Evolutionary conservation across 2,329 filamentous ascomycete genomes (phyloP).

Genomic region (Chaetomiaceae sp.): DNA sequence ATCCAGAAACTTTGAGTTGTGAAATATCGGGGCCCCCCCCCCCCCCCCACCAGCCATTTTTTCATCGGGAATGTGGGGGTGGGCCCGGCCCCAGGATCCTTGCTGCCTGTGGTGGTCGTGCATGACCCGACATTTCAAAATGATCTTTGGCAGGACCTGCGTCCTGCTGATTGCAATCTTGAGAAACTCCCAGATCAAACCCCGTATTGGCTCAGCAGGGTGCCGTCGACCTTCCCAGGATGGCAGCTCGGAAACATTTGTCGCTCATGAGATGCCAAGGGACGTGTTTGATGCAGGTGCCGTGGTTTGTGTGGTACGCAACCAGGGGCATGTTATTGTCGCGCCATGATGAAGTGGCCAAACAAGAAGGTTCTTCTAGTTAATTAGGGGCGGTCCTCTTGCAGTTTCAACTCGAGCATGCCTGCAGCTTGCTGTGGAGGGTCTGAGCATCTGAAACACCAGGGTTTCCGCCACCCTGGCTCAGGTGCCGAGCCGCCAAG

Average conservation of each 20-base stretch:
- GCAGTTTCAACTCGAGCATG: conserved; percentile 4
- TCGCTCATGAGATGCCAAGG: conserved; percentile 6
- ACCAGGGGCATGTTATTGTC: conserved; percentile 2
- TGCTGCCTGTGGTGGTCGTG: neutral
- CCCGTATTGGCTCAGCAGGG: neutral
- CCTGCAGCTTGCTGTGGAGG: too few species aligned
- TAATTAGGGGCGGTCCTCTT: neutral
- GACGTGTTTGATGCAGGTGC: neutral
- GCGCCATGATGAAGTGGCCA: neutral
- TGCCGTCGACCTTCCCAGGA: neutral
- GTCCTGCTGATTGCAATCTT: neutral
- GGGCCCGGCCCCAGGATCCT: too few species aligned
- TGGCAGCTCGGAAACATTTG: neutral
- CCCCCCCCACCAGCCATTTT: too few species aligned
- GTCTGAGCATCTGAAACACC: conserved; percentile 14
- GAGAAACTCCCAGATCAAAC: neutral
- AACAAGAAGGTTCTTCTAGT: neutral
- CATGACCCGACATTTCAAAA: neutral
- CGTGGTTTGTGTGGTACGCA: neutral
- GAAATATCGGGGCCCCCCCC: too few species aligned
- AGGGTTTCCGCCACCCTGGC: neutral
- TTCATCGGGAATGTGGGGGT: too few species aligned
- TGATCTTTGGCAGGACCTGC: neutral
- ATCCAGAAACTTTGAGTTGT: too few species aligned
- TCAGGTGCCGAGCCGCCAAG: conserved; percentile 8